Percentiles rank a stretch among this genome's conserved stretches.
phyloP scores from a whole-genome alignment of 2,329 filamentous ascomycete species.

The Calonectria crousiana region DNA sequence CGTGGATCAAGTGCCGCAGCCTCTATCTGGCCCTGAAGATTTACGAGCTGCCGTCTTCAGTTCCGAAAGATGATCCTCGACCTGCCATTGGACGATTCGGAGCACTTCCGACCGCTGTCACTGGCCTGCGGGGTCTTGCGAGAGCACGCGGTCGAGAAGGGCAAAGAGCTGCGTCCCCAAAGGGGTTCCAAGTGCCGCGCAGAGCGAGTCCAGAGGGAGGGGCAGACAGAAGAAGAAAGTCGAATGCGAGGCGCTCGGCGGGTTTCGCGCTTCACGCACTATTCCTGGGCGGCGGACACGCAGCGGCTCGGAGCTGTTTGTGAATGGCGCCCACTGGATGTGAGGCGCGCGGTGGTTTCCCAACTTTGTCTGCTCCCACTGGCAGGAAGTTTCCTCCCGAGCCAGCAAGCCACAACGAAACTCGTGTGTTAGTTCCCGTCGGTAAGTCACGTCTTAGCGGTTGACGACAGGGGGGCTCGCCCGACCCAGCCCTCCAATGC shows the following conservation, averaged over 20 bases:
- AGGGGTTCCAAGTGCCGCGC: not conserved
- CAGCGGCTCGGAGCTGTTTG: not conserved
- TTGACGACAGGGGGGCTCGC: conserved; percentile 6
- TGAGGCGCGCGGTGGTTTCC: not conserved
- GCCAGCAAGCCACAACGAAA: not conserved
- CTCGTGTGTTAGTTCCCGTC: conserved; percentile 15
- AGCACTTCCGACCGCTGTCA: not conserved
- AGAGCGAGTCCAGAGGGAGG: not conserved
- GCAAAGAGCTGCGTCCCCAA: not conserved
- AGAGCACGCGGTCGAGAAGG: not conserved
- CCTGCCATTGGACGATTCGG: not conserved
- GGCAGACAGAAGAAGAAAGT: not conserved
- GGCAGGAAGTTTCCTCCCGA: not conserved
- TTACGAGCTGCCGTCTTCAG: not conserved
- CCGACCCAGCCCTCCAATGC: not conserved
- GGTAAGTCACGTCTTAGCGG: conserved; percentile 11
- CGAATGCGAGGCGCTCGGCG: conserved; percentile 6
- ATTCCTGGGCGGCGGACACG: not conserved
- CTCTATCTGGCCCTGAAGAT: not conserved
- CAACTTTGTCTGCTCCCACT: not conserved
- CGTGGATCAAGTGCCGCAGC: not conserved
- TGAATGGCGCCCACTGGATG: not conserved
- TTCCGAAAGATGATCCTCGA: not conserved
- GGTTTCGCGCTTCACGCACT: conserved; percentile 17
- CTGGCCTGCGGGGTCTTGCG: not conserved